These are phyloP conservation scores for Mycosphaerella arachidis DNA, from an alignment of 2,329 filamentous ascomycete genomes.

Conservation along the genomic window DNA sequence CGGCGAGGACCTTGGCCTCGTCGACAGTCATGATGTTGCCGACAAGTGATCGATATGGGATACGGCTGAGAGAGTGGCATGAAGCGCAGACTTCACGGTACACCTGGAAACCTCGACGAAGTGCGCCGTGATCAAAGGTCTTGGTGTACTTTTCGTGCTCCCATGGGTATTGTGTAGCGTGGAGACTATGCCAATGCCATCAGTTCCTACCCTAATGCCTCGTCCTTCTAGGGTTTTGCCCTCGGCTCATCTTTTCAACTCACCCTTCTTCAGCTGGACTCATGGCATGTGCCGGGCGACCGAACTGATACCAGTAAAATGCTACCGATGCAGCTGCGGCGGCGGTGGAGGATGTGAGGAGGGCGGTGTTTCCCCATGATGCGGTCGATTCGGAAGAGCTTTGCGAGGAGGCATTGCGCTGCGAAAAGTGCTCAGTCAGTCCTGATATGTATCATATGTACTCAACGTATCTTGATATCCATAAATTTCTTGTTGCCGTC, in stretches of 20 bases:
- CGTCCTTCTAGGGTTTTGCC: neutral
- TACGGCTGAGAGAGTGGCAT: constrained; percentile 92
- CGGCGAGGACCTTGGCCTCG: constrained; percentile 93
- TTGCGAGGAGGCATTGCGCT: constrained; percentile 65
- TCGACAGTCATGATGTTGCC: constrained; percentile 91
- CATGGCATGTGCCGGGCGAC: constrained; percentile 79
- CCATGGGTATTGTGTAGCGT: constrained; percentile 91
- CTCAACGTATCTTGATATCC: neutral
- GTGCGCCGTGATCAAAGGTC: constrained; percentile 96
- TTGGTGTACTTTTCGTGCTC: constrained; percentile 87
- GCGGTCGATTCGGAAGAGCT: constrained; percentile 62
- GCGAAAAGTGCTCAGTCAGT: constrained; percentile 20
- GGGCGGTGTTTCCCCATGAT: constrained; percentile 75
- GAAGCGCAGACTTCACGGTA: constrained; percentile 97
- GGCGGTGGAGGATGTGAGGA: constrained; percentile 79
- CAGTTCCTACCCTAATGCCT: constrained; percentile 6
- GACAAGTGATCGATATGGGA: constrained; percentile 89
- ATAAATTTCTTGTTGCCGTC: neutral
- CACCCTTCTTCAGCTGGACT: constrained; percentile 97
- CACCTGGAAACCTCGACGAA: constrained; percentile 98
- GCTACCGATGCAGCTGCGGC: constrained; percentile 83
- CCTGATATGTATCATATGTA: constrained; percentile 11
- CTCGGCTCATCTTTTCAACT: constrained; percentile 39
- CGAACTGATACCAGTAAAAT: constrained; percentile 98
- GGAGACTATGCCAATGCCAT: constrained; percentile 60